Base-by-base conservation (phyloP, 768 basidiomycete genomes). In the Termitomyces sp. region DNA sequence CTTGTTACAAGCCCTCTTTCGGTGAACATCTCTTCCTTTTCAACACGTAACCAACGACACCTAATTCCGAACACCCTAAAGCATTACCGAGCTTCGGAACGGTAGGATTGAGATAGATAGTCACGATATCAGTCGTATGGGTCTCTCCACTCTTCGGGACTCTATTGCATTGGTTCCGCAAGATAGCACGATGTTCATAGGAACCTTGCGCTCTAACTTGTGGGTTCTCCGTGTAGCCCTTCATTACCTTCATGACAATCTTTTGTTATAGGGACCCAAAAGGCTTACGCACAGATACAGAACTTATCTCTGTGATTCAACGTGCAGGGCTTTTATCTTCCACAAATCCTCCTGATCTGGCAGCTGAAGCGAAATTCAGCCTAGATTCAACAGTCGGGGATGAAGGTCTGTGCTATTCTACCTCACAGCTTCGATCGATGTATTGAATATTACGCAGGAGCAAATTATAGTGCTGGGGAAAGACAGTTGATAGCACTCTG, bases 161-260 rank as follows among this genome's bases (percentile, higher is more conserved):
- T 73, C 79, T 18, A 68, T 90, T 3, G 82, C 86, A 4, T 77
- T 90, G 41, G 87, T 91, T 13, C 89, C 88, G 0, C 89, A 88
- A 68, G 83, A 86, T 46, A 75, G 73, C 18, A 76, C 79, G 18
- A 66, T 85, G n/a, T 86, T 84, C 66, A 60, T 77, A 15, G 80
- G 80, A 0, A 79, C 78, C 0, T 59, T 81, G 37, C 68, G 82
- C 60, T 69, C 83, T 60, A 78, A 79, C 68, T 57, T 81, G 80
- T 73, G 29, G 26, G 71, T 51, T 12, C 1, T 45, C 16, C 24
- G 15, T 15, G 4, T 13, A 16, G 16, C 7, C 18, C 4, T 51
- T 20, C 22, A 18, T 51, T 13, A 3, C 8, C 7, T 24, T 34
- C 5, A 24, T 52, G 26, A 54, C 29, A 16, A 18, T 34, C 24